Percentiles rank a stretch among this genome's conserved stretches.
These are phyloP conservation scores for Begonia loranthoides DNA, from an alignment of 306 rosid genomes.

Conservation along the genomic window DNA sequence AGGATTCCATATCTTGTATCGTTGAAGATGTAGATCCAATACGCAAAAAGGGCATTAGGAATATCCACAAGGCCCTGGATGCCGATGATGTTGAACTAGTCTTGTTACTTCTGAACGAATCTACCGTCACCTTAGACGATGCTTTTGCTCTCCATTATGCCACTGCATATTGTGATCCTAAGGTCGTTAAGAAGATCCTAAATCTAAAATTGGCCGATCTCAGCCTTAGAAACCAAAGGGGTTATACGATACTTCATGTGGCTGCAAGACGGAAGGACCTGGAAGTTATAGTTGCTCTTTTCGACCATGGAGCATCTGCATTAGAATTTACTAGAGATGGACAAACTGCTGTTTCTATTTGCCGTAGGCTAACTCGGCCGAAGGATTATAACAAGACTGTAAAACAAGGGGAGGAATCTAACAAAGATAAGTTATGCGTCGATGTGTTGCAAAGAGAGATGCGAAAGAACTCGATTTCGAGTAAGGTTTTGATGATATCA, in stretches of 20 bases:
- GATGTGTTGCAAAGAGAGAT: slow-evolving; percentile 78
- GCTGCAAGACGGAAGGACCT: slow-evolving; percentile 90
- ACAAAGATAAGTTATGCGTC: slow-evolving; percentile 75
- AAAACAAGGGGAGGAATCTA: slow-evolving; percentile 43
- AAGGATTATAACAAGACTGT: slow-evolving; percentile 50
- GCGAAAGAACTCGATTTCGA: slow-evolving; percentile 46
- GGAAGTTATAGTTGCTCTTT: slow-evolving; percentile 47
- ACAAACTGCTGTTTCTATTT: slow-evolving; percentile 73
- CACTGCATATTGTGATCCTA: slow-evolving; percentile 74
- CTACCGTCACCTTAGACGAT: slow-evolving; percentile 52
- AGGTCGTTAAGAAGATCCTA: slow-evolving; percentile 70
- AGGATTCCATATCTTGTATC: slow-evolving; percentile 17
- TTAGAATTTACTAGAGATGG: slow-evolving; percentile 51
- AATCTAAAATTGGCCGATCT: slow-evolving; percentile 32
- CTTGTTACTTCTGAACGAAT: slow-evolving; percentile 53
- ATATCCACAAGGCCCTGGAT: slow-evolving; percentile 65
- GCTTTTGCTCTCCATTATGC: slow-evolving; percentile 78
- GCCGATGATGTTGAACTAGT: slow-evolving; percentile 83
- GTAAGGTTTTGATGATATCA: slow-evolving; percentile 23
- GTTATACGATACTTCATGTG: slow-evolving; percentile 63
- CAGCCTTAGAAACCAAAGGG: slow-evolving; percentile 37
- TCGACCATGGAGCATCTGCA: slow-evolving; percentile 57
- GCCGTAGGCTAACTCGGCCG: slow-evolving; percentile 69
- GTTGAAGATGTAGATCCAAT: slow-evolving; percentile 25
- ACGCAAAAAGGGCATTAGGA: slow-evolving; percentile 42